Conservation (phyloP, 2,329 filamentous ascomycete genomes). For the Tolypocladium amazonense region DNA sequence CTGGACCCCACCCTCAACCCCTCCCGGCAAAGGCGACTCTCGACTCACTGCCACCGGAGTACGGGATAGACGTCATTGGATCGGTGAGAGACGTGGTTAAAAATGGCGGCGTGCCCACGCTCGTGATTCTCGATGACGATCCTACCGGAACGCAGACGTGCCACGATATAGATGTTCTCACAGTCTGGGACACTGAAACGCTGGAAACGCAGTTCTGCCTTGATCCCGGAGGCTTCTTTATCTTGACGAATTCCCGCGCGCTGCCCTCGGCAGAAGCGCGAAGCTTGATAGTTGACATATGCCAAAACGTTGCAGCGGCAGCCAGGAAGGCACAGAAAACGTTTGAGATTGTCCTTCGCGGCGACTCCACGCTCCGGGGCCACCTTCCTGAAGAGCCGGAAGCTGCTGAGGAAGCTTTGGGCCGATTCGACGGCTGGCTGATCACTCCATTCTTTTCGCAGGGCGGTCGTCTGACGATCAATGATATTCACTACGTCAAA, state of each 20-base stretch:
- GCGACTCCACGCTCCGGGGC: slow-evolving; percentile 44
- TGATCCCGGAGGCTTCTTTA: slow-evolving; percentile 40
- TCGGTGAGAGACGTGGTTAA: slow-evolving; percentile 9
- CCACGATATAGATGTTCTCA: slow-evolving; percentile 43
- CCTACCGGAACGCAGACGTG: slow-evolving; percentile 51
- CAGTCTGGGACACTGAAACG: slow-evolving; percentile 37
- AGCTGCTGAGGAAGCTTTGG: slow-evolving; percentile 36
- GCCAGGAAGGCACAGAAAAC: slow-evolving; percentile 23
- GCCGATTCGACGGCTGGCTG: slow-evolving; percentile 37
- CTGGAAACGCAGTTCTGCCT: slow-evolving; percentile 32
- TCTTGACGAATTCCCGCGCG: slow-evolving; percentile 47
- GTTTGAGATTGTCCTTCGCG: slow-evolving; percentile 43
- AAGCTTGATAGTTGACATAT: slow-evolving; percentile 35
- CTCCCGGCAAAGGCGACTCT: slow-evolving; percentile 12
- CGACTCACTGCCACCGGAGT: slow-evolving; percentile 11
- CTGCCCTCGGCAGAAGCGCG: slow-evolving; percentile 35
- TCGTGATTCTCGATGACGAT: slow-evolving; percentile 41
- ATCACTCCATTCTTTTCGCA: slow-evolving; percentile 47
- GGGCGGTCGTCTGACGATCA: slow-evolving; percentile 42
- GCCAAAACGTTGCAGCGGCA: slow-evolving; percentile 34
- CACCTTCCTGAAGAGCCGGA: slow-evolving; percentile 45
- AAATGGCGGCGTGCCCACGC: slow-evolving; percentile 14
- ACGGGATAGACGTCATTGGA: slow-evolving; percentile 9
- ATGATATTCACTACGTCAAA: slow-evolving; percentile 47
- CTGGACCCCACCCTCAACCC: neutral